Evolutionary conservation across 441 rosid genomes (phyloP).

Genomic region (Biscutella auriculata): DNA sequence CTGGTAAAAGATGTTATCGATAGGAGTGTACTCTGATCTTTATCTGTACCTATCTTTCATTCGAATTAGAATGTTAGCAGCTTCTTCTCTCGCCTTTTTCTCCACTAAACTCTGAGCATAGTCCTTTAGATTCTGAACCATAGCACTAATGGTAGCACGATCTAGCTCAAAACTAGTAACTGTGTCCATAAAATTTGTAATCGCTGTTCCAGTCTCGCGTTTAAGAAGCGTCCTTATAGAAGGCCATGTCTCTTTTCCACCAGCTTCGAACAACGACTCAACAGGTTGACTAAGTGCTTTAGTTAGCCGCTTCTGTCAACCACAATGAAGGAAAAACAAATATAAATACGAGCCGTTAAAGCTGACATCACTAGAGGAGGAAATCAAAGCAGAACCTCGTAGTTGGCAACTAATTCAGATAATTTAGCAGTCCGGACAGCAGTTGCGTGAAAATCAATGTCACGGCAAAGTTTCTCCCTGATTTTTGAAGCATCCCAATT

Average conservation of each 20-base stretch:
- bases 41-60: conserved; percentile 64
- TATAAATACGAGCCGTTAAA: neutral
- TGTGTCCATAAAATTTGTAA: conserved; percentile 33
- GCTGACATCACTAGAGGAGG: neutral
- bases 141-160: conserved; percentile 24
- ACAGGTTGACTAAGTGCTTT: conserved; percentile 45
- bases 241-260: conserved; percentile 57
- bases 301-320: conserved; percentile 45
- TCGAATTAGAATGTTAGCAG: conserved; percentile 54
- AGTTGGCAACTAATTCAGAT: conserved; percentile 38
- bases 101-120: conserved; percentile 54
- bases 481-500: conserved; percentile 60
- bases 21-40: neutral
- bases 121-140: conserved; percentile 40
- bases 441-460: conserved; percentile 44
- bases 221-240: conserved; percentile 60
- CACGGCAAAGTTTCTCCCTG: conserved; percentile 50
- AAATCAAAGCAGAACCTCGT: conserved; percentile 35
- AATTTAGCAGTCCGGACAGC: conserved; percentile 37
- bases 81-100: conserved; percentile 71
- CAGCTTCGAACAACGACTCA: conserved; percentile 54
- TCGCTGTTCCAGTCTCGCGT: conserved; percentile 43
- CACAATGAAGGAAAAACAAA: conserved; percentile 8
- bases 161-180: conserved; percentile 65
- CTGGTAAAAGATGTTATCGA: neutral